A percentile compares a stretch with the other conserved stretches of the same genome.
These are phyloP conservation scores for Gentiana straminea DNA, from an alignment of 257 asterid species.

Conservation along the genomic window DNA sequence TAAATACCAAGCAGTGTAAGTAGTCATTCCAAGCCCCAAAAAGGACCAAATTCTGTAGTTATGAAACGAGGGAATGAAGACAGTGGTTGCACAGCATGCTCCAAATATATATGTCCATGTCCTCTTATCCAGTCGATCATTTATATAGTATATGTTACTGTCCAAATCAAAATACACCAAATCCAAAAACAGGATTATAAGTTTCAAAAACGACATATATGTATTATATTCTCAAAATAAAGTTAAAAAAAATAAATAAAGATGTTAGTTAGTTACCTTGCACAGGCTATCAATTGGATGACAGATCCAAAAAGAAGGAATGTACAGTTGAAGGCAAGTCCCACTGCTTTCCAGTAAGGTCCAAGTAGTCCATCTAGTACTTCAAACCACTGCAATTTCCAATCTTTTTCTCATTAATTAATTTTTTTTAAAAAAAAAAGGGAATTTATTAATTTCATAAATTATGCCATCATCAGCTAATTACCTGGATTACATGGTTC, in stretches of 20 bases:
- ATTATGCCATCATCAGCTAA: neutral
- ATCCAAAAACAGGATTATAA: too few relatives aligned
- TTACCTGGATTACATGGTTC: constrained; percentile 93
- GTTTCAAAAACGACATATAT: too few relatives aligned
- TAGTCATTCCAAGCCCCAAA: constrained; percentile 94
- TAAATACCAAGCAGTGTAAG: constrained; percentile 93
- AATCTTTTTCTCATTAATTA: neutral
- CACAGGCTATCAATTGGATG: constrained; percentile 93
- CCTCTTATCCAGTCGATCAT: constrained; percentile 92
- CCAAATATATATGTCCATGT: constrained; percentile 99
- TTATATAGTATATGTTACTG: constrained; percentile 91
- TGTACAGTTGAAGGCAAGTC: constrained; percentile 95
- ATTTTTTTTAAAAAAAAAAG: neutral
- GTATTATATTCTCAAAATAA: too few relatives aligned
- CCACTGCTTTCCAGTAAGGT: constrained; percentile 92
- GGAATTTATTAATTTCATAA: neutral
- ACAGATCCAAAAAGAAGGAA: constrained; percentile 94
- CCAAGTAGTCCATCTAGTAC: constrained; percentile 92
- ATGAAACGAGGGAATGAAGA: constrained; percentile 94
- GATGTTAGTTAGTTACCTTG: constrained; percentile 43
- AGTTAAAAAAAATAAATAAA: neutral
- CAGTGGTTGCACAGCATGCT: constrained; percentile 97
- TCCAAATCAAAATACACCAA: constrained; percentile 3
- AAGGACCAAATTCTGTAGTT: constrained; percentile 95
- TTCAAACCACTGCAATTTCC: constrained; percentile 71